Conservation (phyloP, 2,329 filamentous ascomycete species). For the Diaporthe sp. region DNA sequence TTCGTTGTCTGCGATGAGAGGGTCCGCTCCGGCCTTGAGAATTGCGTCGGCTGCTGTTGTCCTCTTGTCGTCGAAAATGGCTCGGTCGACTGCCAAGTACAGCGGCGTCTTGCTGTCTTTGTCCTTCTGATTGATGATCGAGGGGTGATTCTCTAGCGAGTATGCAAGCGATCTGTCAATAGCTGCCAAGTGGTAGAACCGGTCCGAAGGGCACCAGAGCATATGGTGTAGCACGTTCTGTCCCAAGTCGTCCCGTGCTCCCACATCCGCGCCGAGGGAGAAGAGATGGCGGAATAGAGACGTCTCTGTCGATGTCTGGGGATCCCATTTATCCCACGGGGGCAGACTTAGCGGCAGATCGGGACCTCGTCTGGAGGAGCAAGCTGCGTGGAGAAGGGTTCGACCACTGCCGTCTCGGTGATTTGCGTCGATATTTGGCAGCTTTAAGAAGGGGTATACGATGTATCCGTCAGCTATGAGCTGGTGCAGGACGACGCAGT, state of each 20-base stretch:
- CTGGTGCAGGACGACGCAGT: slow-evolving; percentile 2
- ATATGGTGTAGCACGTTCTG: neutral
- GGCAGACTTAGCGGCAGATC: neutral
- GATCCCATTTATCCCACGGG: neutral
- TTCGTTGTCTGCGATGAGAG: neutral
- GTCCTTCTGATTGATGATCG: neutral
- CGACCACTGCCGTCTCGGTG: neutral
- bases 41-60: neutral
- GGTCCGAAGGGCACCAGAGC: neutral
- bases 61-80: neutral
- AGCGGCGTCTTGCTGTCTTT: neutral
- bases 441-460: neutral
- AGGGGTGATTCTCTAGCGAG: neutral
- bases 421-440: slow-evolving; percentile 6
- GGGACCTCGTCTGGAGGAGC: slow-evolving; percentile 1
- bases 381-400: slow-evolving; percentile 1
- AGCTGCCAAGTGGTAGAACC: neutral
- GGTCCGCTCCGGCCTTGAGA: neutral
- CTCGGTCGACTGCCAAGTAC: neutral
- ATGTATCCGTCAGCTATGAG: neutral
- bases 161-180: neutral
- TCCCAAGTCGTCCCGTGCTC: neutral
- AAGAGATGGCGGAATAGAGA: slow-evolving; percentile 2
- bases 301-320: neutral
- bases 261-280: neutral